Evolutionary conservation across 2,329 filamentous ascomycete species (phyloP), one percentile per base, ranked within the genome.

Genomic region (Colletotrichum eleusines): DNA sequence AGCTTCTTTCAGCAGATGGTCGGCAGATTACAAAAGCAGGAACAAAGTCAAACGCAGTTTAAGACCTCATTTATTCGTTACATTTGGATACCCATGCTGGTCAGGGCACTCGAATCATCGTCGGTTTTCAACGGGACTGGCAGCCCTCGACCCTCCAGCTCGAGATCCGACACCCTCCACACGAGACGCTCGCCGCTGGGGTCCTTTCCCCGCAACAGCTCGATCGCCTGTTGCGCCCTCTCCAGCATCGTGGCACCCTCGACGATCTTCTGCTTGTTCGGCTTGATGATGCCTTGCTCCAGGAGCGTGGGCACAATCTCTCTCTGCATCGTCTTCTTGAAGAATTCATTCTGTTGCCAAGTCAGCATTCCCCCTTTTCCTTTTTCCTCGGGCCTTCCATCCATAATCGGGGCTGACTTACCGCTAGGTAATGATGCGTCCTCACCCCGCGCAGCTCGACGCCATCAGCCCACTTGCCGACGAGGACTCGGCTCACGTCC

Each of bases 361-460:
- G 3, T 67, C 33, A 73, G 69, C 57, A 38, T 31, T 64, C 26
- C 35, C 38, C 20, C n/a, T 54, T 23, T 55, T 4, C 59, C 4
- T 16, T 2, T 38, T 16, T n/a, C 4, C 9, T 16, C 16, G 16
- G 26, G 44, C 50, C 11, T 5, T 20, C 23, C 18, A 16, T 18
- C 5, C 12, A 20, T 35, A 5, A n/a, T 16, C 16, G 14, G 11
- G 35, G 18, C 12, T 18, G 50, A 77, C 83, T 76, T 75, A 86
- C 85, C 65, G 84, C 75, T 16, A 80, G 77, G 74, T 89, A 89
- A 70, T 84, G 86, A 77, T 87, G 84, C 20, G 88, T 89, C 70
- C 88, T 78, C 9, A 90, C 88, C 6, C 89, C 89, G 28, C 79
- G 80, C 8, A 83, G 78, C n/a, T 83, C 77, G 1, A 90, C 88